Conservation (phyloP, 306 rosid species). For the Cucumis melo region DNA sequence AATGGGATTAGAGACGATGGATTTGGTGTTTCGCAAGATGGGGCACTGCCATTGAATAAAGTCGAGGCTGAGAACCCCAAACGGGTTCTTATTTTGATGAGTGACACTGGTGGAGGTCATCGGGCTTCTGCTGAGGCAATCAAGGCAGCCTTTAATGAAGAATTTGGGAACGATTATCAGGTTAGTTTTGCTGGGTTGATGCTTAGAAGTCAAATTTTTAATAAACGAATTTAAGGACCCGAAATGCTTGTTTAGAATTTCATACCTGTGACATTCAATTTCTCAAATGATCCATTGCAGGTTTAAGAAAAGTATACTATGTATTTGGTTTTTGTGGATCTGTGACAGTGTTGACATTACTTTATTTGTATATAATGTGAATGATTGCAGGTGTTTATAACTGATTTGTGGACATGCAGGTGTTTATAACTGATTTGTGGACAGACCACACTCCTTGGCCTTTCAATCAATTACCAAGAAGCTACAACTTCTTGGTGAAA, state of each 20-base stretch:
- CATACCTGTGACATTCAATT: neutral
- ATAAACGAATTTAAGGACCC: neutral
- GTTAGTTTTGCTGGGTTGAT: conserved; percentile 18
- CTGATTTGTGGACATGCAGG: conserved; percentile 94
- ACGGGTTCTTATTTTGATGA: conserved; percentile 85
- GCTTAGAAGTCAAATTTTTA: neutral
- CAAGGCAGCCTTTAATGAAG: conserved; percentile 66
- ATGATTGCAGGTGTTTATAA: conserved; percentile 61
- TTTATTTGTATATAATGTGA: neutral
- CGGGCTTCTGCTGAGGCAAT: conserved; percentile 98
- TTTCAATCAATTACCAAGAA: conserved; percentile 87
- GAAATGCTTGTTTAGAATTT: neutral
- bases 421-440: conserved; percentile 92
- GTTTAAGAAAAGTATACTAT: neutral
- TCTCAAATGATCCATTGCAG: neutral
- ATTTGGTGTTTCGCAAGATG: conserved; percentile 10
- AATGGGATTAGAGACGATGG: conserved; percentile 27
- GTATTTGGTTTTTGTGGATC: neutral
- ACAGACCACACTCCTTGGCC: conserved; percentile 99
- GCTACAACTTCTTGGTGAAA: conserved; percentile 94
- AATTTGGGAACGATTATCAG: conserved; percentile 74
- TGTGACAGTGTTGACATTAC: neutral
- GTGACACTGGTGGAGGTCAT: conserved; percentile 99
- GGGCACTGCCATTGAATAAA: conserved; percentile 23
- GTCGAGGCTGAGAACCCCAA: conserved; percentile 28